Base-by-base conservation (phyloP, 2,329 filamentous ascomycete species). In the Sarocladium brachiariae region DNA sequence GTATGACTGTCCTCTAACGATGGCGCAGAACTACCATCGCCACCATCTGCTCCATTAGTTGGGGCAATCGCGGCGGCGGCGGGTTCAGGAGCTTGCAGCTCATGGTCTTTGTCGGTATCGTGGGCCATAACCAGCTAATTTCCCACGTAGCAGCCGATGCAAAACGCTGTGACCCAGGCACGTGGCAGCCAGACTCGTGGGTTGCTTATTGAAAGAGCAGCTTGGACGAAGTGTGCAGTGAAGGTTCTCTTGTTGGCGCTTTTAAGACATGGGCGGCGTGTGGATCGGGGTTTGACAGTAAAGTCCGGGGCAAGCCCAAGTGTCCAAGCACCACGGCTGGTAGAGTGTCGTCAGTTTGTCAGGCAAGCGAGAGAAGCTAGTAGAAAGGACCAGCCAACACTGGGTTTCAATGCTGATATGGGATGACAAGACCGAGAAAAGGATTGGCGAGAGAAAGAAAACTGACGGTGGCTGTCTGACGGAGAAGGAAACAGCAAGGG, bases 51-150 rank as follows among this genome's bases (percentile, higher is more conserved):
- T 54, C 53, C 50, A 10, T 50, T 34, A 14, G 55, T 57, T 4
- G 62, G 59, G n/a, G 64, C 55, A 21, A 62, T 51, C n/a, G 59
- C 55, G 45, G 60, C 60, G 35, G 61, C 62, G 39, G 58, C 54
- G 39, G 56, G 53, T 54, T 66, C 62, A 30, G 61, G 56, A 27
- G 62, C 58, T 52, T 58, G 61, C 33, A 58, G 57, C 43, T 61
- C 59, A 51, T 47, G 21, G 23, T 54, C 51, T 21, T 63, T 65
- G 35, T 60, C 61, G 47, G 53, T 49, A 9, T 56, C 54, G 25
- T 58, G 58, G 45, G 61, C 53, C 64, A 66, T 66, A 19, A 9
- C 47, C 43, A 23, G 16, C 19, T 4, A 16, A 31, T 6, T 24
- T 4, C 21, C 11, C n/a, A 7, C 24, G 11, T n/a, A 30, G 14